Evolutionary conservation across 768 basidiomycete species (phyloP), one percentile per base, ranked within the genome.

Genomic region (Pulveroboletus ravenelii): DNA sequence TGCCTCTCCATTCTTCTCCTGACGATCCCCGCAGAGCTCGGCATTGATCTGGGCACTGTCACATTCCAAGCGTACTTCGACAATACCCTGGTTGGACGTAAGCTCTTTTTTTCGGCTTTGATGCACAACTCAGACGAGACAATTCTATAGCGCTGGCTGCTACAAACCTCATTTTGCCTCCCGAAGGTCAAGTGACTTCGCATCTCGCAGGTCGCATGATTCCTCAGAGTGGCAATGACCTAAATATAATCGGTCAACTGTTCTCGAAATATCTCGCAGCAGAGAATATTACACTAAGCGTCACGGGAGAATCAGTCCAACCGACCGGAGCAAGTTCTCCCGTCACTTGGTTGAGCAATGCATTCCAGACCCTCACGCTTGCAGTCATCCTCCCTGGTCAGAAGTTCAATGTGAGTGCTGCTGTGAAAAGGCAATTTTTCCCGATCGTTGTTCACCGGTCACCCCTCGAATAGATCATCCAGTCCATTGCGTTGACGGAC

Each of bases 241-340:
- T 87, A 14, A 68, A 76, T 17, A 70, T 70, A 9, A 72, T 87
- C 9, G 85, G 86, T 13, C 64, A 65, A 23, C 72, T 87, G n/a
- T 87, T 87, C 70, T 81, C 84, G 1, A 70, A 78, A 41, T 88
- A 78, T 65, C 70, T 87, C 47, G 74, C 78, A 15, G 85, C 80
- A 4, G 64, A 81, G 53, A 85, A 87, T 51, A 75, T 80, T 52
- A 84, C 82, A 1, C 71, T 88, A 40, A 66, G 71, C 23, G 79
- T 82, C 13, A 73, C 71, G 25, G 85, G 86, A 23, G 69, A 79
- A 32, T 78, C 79, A 15, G 84, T 87, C 6, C 78, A 80, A 47
- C 82, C 85, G 12, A 63, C 69, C 10, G 82, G 81, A 20, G 70
- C 80, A 2, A 69, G 66, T 49, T 67, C 66, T 18, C 70, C 78